Evolutionary conservation across 2,329 filamentous ascomycete genomes (phyloP).

Genomic region (Fusarium sp.): DNA sequence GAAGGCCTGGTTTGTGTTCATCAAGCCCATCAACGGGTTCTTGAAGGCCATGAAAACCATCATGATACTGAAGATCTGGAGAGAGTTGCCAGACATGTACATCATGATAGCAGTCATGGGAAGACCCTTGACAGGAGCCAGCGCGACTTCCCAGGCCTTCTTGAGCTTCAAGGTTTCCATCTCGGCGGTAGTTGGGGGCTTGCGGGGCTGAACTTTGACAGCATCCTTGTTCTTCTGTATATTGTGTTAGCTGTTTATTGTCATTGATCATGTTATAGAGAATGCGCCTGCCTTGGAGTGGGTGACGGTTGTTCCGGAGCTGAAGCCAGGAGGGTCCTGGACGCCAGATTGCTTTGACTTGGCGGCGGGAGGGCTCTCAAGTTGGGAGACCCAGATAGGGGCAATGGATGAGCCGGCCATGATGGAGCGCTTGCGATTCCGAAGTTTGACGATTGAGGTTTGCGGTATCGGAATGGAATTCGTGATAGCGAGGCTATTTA

Average conservation of each 20-base stretch:
- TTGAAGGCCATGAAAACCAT: constrained; percentile 99
- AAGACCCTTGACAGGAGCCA: constrained; percentile 91
- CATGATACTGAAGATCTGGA: constrained; percentile 99
- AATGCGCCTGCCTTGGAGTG: constrained; percentile 66
- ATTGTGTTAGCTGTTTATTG: constrained; percentile 10
- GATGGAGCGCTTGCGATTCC: not conserved
- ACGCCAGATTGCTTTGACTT: constrained; percentile 77
- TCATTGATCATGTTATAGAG: not conserved
- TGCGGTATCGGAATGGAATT: not conserved
- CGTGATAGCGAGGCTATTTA: constrained; percentile 14
- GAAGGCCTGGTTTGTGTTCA: constrained; percentile 89
- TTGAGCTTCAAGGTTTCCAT: constrained; percentile 97
- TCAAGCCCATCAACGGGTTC: constrained; percentile 86
- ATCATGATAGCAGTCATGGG: constrained; percentile 99
- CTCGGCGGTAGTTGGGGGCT: constrained; percentile 80
- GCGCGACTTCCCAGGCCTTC: constrained; percentile 97
- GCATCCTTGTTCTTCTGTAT: constrained; percentile 65
- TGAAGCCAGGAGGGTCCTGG: constrained; percentile 89
- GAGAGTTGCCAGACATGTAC: constrained; percentile 99
- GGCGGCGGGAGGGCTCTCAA: constrained; percentile 76
- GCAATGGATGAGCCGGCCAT: constrained; percentile 52
- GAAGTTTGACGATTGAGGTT: not conserved
- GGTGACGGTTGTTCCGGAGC: constrained; percentile 59
- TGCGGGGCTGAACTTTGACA: constrained; percentile 65
- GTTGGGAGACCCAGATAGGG: constrained; percentile 86